Percentiles rank a stretch among this genome's conserved stretches.
Conservation (phyloP, 768 basidiomycete species). For the Mycena floridula region DNA sequence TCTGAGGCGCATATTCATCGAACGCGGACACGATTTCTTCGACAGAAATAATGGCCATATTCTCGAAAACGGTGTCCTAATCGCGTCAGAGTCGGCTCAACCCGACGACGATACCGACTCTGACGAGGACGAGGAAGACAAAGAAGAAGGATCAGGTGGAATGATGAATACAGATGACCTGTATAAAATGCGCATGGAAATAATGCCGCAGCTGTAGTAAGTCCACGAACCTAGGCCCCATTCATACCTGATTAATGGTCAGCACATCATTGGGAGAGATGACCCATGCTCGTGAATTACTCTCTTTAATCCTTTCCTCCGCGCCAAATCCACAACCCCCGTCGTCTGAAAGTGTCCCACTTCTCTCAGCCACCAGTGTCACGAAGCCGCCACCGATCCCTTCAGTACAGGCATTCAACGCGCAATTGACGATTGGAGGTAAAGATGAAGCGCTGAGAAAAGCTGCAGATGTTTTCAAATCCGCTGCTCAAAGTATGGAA, state of each 20-base stretch:
- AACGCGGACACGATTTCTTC: slow-evolving; percentile 74
- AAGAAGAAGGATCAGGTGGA: slow-evolving; percentile 26
- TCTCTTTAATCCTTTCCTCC: slow-evolving; percentile 50
- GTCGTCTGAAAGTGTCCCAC: slow-evolving; percentile 10
- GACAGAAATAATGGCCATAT: slow-evolving; percentile 36
- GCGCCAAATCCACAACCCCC: slow-evolving; percentile 10
- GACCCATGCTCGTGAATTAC: slow-evolving; percentile 66
- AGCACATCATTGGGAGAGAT: slow-evolving; percentile 79
- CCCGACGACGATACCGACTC: slow-evolving; percentile 17
- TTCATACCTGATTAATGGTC: background rate
- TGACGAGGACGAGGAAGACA: slow-evolving; percentile 19
- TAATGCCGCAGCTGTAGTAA: slow-evolving; percentile 68
- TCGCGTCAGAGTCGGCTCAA: slow-evolving; percentile 11
- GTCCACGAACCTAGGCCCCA: slow-evolving; percentile 25
- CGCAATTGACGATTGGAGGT: slow-evolving; percentile 66
- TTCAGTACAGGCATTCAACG: slow-evolving; percentile 67
- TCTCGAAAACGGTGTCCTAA: slow-evolving; percentile 11
- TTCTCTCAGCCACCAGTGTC: slow-evolving; percentile 57
- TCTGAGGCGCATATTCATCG: slow-evolving; percentile 61
- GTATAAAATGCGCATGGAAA: slow-evolving; percentile 64
- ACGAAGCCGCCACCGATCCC: slow-evolving; percentile 58
- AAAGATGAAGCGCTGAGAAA: slow-evolving; percentile 78
- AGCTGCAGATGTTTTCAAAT: slow-evolving; percentile 64
- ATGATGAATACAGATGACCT: slow-evolving; percentile 73
- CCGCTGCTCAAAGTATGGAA: slow-evolving; percentile 66